These are phyloP conservation scores for Fusarium succisae DNA, from an alignment of 2,329 filamentous ascomycete species.

Conservation along the genomic window DNA sequence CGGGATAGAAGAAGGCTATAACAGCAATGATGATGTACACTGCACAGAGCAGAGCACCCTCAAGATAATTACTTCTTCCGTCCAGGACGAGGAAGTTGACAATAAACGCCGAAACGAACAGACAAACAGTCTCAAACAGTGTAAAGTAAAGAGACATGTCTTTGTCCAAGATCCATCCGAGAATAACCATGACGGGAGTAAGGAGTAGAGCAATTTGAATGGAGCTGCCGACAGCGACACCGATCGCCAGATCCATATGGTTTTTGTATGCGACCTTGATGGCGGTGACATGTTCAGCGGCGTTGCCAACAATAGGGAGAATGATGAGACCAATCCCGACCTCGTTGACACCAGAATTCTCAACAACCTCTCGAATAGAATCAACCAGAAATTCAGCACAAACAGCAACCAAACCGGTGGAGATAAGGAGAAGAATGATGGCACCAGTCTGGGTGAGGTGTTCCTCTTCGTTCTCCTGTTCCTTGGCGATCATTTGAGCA, in stretches of 20 bases:
- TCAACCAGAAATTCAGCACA: slow-evolving; percentile 78
- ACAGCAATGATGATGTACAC: slow-evolving; percentile 75
- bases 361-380: slow-evolving; percentile 71
- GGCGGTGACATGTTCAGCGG: slow-evolving; percentile 77
- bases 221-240: slow-evolving; percentile 74
- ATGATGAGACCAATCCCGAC: slow-evolving; percentile 78
- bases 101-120: slow-evolving; percentile 85
- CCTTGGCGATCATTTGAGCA: slow-evolving; percentile 36
- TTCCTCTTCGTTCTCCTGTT: slow-evolving; percentile 52
- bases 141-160: slow-evolving; percentile 87
- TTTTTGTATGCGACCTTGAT: slow-evolving; percentile 77
- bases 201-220: slow-evolving; percentile 79
- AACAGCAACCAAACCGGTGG: slow-evolving; percentile 71
- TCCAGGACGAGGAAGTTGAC: slow-evolving; percentile 90
- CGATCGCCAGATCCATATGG: slow-evolving; percentile 80
- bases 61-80: slow-evolving; percentile 86
- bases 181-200: slow-evolving; percentile 74
- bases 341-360: slow-evolving; percentile 65
- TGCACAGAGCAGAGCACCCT: slow-evolving; percentile 75
- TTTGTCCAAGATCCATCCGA: slow-evolving; percentile 74
- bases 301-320: slow-evolving; percentile 77
- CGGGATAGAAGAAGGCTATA: slow-evolving; percentile 73
- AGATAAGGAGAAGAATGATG: slow-evolving; percentile 68
- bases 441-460: slow-evolving; percentile 66
- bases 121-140: slow-evolving; percentile 85